These are phyloP conservation scores for Tillandsia leiboldiana DNA, from an alignment of 176 grass and related monocot genomes.

Conservation along the genomic window DNA sequence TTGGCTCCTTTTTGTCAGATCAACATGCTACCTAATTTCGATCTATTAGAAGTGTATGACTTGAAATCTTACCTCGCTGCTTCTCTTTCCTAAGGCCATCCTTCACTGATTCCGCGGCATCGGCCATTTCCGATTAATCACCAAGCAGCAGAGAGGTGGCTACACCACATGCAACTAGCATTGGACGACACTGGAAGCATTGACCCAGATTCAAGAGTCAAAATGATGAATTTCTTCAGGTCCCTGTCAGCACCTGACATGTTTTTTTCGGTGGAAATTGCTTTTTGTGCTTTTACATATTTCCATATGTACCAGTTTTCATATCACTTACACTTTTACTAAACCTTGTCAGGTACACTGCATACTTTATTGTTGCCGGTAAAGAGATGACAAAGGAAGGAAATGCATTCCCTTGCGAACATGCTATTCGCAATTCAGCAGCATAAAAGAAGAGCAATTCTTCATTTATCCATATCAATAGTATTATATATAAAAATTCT, in stretches of 20 bases:
- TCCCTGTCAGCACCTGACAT: not conserved
- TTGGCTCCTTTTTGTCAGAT: not conserved
- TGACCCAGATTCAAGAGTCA: constrained; percentile 51
- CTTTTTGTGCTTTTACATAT: constrained; percentile 5
- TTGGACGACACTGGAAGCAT: constrained; percentile 58
- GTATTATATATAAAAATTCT: not conserved
- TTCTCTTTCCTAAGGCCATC: constrained; percentile 52
- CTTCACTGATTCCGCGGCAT: constrained; percentile 78
- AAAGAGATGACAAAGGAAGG: constrained; percentile 76
- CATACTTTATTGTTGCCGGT: constrained; percentile 80
- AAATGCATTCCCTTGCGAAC: constrained; percentile 44
- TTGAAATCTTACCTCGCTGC: not conserved
- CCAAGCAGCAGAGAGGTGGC: constrained; percentile 82
- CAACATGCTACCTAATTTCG: not conserved
- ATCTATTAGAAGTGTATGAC: not conserved
- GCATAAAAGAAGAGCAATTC: constrained; percentile 8
- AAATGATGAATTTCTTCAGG: constrained; percentile 96
- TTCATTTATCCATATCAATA: not conserved
- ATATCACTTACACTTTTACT: not conserved
- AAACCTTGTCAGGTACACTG: constrained; percentile 57
- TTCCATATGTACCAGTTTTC: not conserved
- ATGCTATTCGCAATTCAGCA: constrained; percentile 37
- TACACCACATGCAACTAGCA: constrained; percentile 88
- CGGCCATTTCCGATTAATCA: constrained; percentile 67
- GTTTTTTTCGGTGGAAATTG: not conserved